These are phyloP conservation scores for Paraphoma chrysanthemicola DNA, from an alignment of 2,329 filamentous ascomycete genomes.

Conservation along the genomic window DNA sequence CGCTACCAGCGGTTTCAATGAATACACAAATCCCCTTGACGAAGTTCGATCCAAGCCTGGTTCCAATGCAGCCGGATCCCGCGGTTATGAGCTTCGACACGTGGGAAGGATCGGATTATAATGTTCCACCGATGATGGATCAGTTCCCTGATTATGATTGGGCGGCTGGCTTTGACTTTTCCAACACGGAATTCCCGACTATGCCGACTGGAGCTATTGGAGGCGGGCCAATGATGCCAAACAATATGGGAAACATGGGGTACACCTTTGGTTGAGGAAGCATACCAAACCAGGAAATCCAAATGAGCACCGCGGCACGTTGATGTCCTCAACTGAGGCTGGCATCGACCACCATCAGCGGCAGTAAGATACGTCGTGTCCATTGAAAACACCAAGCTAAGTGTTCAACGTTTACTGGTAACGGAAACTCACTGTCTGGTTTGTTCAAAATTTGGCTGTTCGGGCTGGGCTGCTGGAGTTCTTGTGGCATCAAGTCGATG, in stretches of 20 bases:
- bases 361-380: no score
- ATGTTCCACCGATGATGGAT: conserved; percentile 38
- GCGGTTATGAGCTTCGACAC: conserved; percentile 33
- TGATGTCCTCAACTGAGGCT: no score
- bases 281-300: background rate
- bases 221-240: conserved; percentile 26
- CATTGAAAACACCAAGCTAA: no score
- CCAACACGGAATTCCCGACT: conserved; percentile 36
- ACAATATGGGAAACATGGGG: conserved; percentile 27
- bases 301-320: no score
- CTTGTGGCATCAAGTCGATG: no score
- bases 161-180: conserved; percentile 45
- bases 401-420: no score
- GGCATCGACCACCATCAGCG: no score
- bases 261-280: conserved; percentile 33
- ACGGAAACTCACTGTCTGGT: no score
- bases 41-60: conserved; percentile 37
- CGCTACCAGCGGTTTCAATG: conserved; percentile 19
- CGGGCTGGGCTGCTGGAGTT: no score
- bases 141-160: conserved; percentile 49
- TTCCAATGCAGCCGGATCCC: conserved; percentile 28
- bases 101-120: conserved; percentile 40
- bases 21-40: conserved; percentile 25
- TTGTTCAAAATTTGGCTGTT: no score
- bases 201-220: conserved; percentile 24